Conservation (phyloP, 2,329 filamentous ascomycete species). For the Mycosphaerella sp. region DNA sequence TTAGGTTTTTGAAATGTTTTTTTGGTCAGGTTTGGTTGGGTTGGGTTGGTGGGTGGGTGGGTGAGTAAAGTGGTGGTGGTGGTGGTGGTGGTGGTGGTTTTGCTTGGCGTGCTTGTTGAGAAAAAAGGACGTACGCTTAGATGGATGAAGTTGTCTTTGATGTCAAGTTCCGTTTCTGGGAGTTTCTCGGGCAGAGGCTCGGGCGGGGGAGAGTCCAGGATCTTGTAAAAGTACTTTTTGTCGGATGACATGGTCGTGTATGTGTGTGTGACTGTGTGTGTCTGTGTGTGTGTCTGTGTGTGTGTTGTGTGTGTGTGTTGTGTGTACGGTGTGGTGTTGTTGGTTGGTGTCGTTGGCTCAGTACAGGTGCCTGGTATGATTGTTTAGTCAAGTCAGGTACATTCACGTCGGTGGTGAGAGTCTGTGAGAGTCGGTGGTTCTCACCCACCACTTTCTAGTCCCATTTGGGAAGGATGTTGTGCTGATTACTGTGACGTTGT, state of each 20-base stretch:
- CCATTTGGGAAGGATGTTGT: neutral
- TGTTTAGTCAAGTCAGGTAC: no score
- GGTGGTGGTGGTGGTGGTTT: no score
- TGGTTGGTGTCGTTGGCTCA: no score
- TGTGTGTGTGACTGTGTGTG: neutral
- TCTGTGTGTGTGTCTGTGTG: no score
- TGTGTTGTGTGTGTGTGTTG: no score
- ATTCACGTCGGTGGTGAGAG: no score
- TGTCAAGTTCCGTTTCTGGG: slow-evolving; percentile 23
- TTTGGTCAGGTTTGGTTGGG: neutral
- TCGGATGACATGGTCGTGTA: neutral
- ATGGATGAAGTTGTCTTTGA: slow-evolving; percentile 25
- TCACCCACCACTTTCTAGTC: neutral
- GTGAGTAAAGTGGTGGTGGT: no score
- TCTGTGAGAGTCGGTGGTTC: no score
- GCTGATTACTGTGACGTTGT: neutral
- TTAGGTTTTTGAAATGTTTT: no score
- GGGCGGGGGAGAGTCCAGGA: slow-evolving; percentile 22
- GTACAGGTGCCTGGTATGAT: no score
- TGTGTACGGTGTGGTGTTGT: no score
- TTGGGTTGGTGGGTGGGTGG: neutral
- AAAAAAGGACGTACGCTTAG: slow-evolving; percentile 2
- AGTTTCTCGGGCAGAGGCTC: slow-evolving; percentile 25
- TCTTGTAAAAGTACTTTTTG: slow-evolving; percentile 29
- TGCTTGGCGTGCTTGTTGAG: neutral